Base-by-base conservation (phyloP, 202 grass and related monocot species). In the Carex sylvatica region DNA sequence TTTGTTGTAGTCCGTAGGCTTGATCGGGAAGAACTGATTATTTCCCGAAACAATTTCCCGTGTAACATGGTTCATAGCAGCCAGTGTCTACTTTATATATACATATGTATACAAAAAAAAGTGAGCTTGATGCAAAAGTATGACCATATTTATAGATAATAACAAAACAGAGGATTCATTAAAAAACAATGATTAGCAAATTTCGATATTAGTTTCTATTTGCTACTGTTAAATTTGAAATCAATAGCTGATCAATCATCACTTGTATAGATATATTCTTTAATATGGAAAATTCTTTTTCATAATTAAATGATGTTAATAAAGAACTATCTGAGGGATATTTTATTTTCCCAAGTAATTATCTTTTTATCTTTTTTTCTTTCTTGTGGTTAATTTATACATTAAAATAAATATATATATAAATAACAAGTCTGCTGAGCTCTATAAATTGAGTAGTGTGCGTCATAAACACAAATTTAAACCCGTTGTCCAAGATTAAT, bases 41-140 rank as follows among this genome's bases (percentile, higher is more conserved):
- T 91, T 11, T 52, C 47, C 85, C 2, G 87, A 14, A 65, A 88
- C n/a, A 56, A 97, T 88, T 52, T 97, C 83, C 78, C 80, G 18
- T 1, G 93, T 68, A 58, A 97, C 87, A 44, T 93, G 82, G 68
- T 47, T 81, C 66, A 97, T 89, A 5, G 93, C 93, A 23, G 82
- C 82, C 55, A 93, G 63, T 13, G 93, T 91, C 93, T 97, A 61
- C 4, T 28, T 26, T 26, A 26, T 30, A 4, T 1, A 66, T 24
- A 49, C 46, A 35, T 4, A 70, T 70, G 35, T 11, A 77, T 18
- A 77, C 12, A 77, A 35, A 46, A 20, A 20, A 22, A 16, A 18
- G 13, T 3, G 5, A 23, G 56, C n/a, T 11, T 49, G 9, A 49
- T 0, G 4, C 13, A 4, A 24, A 46, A 47, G 44, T 58, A 3